phyloP scores from a whole-genome alignment of 2,329 filamentous ascomycete genomes.

The Sporothrix mexicana region DNA sequence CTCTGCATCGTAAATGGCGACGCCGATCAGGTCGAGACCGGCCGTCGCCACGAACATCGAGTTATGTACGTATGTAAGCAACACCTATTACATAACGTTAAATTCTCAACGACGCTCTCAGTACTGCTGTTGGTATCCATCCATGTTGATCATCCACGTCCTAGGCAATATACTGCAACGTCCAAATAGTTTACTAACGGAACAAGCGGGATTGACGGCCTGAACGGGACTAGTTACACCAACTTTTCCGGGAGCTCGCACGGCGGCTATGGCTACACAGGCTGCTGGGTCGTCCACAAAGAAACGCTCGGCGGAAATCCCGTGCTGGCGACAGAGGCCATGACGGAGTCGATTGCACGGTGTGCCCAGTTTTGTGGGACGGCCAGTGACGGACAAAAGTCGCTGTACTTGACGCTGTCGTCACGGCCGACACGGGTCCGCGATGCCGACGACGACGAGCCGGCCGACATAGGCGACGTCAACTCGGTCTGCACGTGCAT shows the following conservation, averaged over 20 bases:
- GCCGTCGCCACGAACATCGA: constrained; percentile 1
- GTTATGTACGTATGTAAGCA: neutral
- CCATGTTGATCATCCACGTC: neutral
- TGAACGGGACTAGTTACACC: neutral
- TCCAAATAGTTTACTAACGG: neutral
- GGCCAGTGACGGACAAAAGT: constrained; percentile 16
- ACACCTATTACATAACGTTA: neutral
- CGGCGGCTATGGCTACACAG: constrained; percentile 26
- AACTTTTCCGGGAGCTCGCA: neutral
- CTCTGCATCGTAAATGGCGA: neutral
- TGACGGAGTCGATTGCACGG: constrained; percentile 34
- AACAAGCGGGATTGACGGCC: neutral
- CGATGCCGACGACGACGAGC: neutral
- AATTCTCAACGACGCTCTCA: too few species aligned
- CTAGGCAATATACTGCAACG: neutral
- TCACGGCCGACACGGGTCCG: constrained; percentile 18
- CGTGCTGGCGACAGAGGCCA: constrained; percentile 30
- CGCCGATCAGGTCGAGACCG: neutral
- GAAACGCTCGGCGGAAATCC: constrained; percentile 26
- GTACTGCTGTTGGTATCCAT: too few species aligned
- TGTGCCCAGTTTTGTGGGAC: constrained; percentile 34
- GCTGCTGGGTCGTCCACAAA: constrained; percentile 32
- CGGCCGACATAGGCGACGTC: neutral
- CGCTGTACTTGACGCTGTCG: constrained; percentile 34
- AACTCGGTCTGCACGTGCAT: constrained; percentile 35